Base-by-base conservation (phyloP, 2,329 filamentous ascomycete species). In the Trichophyton schoenleinii region DNA sequence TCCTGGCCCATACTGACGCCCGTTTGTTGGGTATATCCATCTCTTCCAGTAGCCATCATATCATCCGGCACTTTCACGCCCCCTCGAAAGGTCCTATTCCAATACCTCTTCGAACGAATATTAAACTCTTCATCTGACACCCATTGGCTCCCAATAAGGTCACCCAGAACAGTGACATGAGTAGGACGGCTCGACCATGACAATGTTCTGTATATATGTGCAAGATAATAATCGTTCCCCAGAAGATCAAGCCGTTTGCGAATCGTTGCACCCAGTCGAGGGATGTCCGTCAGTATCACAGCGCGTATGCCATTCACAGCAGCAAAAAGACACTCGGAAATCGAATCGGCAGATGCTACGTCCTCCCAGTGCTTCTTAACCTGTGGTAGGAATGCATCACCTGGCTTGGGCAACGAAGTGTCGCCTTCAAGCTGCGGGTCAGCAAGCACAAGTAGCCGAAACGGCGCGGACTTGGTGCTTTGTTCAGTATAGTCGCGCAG, bases 381-480 rank as follows among this genome's bases (percentile, higher is more conserved):
- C 62, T 71, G 75, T 25, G 74, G 76, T 13, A 74, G 73, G 46
- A 73, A 72, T 63, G 70, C 75, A 71, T 77, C 78, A 28, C 78
- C 72, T 0, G 75, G 72, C 20, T 74, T 70, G 0, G 86, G 87
- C 28, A 96, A 86, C 5, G 89, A 91, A 1, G 87, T 90, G 71
- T 96, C 89, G 68, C 92, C 92, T 75, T 97, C 92, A 60, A 97
- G 83, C 73, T 97, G 92, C 3, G 92, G 92, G 72, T 97, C 92
- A 63, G 88, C 92, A 22, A 97, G 83, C 0, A 91, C 85, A 13
- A 97, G 85, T 2, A 97, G 83, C 62, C 92, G 83, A 70, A 97
- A 96, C 0, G 91, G 89, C 2, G 90, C 89, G 41, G 57, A 65
- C 62, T 66, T 65, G 42, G 57, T 65, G 62, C 66, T 64, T 36